Conservation (phyloP, 768 basidiomycete species). For the Leucocoprinus leucothites region DNA sequence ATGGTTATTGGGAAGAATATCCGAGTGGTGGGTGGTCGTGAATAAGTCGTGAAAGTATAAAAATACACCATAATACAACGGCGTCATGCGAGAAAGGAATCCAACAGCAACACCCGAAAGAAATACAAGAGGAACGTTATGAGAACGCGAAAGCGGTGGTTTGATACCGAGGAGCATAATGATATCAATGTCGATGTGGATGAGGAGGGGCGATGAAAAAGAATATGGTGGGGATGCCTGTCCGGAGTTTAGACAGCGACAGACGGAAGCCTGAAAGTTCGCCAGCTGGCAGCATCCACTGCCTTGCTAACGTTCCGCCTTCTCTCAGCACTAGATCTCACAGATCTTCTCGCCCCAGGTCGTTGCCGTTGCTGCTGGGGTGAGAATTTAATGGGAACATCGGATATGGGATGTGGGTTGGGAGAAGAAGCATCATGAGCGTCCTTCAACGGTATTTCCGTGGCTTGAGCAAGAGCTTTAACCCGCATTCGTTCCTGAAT, state of each 20-base stretch:
- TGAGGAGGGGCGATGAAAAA: no score
- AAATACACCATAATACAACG: background rate
- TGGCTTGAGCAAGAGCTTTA: background rate
- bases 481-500: slow-evolving; percentile 10
- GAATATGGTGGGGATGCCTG: no score
- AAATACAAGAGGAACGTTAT: background rate
- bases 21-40: slow-evolving; percentile 1
- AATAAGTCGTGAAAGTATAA: background rate
- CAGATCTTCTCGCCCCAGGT: background rate
- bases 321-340: background rate
- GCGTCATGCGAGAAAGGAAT: background rate
- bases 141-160: background rate
- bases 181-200: no score
- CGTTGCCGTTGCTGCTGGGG: slow-evolving; percentile 2
- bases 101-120: background rate
- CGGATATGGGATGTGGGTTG: background rate
- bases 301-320: background rate
- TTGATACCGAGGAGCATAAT: no score
- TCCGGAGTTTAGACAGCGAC: slow-evolving; percentile 2
- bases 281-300: slow-evolving; percentile 5
- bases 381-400: background rate
- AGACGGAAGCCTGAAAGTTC: slow-evolving; percentile 1
- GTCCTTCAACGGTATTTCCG: background rate
- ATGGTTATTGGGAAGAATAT: background rate
- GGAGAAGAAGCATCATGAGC: background rate